Conservation (phyloP, 2,329 filamentous ascomycete genomes). For the Diatrype stigma region DNA sequence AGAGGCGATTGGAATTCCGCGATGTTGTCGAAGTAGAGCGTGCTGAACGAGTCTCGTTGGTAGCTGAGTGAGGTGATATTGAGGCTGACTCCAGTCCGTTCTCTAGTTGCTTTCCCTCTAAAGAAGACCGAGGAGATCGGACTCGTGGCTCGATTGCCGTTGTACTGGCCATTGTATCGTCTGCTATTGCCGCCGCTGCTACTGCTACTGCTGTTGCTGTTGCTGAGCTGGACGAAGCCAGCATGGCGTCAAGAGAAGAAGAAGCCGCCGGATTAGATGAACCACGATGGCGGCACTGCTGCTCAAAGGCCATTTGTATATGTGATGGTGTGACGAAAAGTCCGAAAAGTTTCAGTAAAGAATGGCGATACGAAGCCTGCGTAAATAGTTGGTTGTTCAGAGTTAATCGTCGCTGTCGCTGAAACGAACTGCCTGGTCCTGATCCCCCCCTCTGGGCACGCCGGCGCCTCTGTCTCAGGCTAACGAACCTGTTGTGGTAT, state of each 20-base stretch:
- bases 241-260: slow-evolving; percentile 22
- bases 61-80: slow-evolving; percentile 34
- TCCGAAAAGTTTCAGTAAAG: slow-evolving; percentile 13
- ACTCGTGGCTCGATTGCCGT: background rate
- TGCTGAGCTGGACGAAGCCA: slow-evolving; percentile 17
- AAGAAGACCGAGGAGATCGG: slow-evolving; percentile 4
- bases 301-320: slow-evolving; percentile 23
- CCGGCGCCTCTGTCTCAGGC: slow-evolving; percentile 22
- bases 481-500: slow-evolving; percentile 22
- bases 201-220: slow-evolving; percentile 8
- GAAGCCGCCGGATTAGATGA: slow-evolving; percentile 12
- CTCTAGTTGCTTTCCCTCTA: slow-evolving; percentile 12
- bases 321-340: slow-evolving; percentile 12
- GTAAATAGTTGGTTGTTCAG: slow-evolving; percentile 9
- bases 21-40: slow-evolving; percentile 51
- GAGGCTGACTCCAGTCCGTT: slow-evolving; percentile 25
- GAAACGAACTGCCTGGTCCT: slow-evolving; percentile 17
- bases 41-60: slow-evolving; percentile 41
- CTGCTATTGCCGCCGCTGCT: slow-evolving; percentile 7
- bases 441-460: slow-evolving; percentile 21
- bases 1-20: slow-evolving; percentile 54
- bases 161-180: slow-evolving; percentile 9
- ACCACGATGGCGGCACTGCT: slow-evolving; percentile 18
- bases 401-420: slow-evolving; percentile 13
- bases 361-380: slow-evolving; percentile 12